Evolutionary conservation across 1,284 basidiomycete species (phyloP), one percentile per base, ranked within the genome.

Genomic region (Cystobasidium sp.): DNA sequence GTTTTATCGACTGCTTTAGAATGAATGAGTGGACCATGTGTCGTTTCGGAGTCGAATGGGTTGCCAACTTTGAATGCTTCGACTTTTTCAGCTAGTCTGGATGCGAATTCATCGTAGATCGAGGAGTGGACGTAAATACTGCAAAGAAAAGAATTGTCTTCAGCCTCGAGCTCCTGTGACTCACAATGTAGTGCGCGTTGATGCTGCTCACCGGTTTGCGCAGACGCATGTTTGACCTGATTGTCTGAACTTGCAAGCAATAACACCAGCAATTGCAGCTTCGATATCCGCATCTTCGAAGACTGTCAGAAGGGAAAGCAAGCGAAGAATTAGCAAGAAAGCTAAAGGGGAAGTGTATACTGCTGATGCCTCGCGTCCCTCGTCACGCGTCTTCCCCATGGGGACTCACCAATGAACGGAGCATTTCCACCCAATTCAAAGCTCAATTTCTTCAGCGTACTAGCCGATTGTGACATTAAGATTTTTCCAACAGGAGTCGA

Each of bases 271-370:
- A n/a, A 99, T 92, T 37, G 97, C 97, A 68, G 90, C 89, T 75
- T 94, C 92, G 67, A 99, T 87, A 81, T 99, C 90, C 0, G 95
- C 95, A 80, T 99, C 97, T 76, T 94, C 92, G 81, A 99, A 99
- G 8, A 99, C 75, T 67, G 41, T 37, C 20, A 9, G 41, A 43
- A 8, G 18, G 18, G 20, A n/a, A 43, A 67, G 14, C 3, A 9
- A 24, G n/a, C 20, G 20, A n/a, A n/a, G n/a, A n/a, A n/a, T n/a
- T n/a, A n/a, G n/a, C n/a, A n/a, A n/a, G n/a, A n/a, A n/a, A n/a
- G n/a, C n/a, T n/a, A n/a, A n/a, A n/a, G n/a, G n/a, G n/a, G n/a
- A n/a, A n/a, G n/a, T n/a, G n/a, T n/a, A n/a, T n/a, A n/a, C n/a
- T n/a, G n/a, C n/a, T n/a, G n/a, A n/a, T n/a, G n/a, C n/a, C n/a